Conservation (phyloP, 2,329 filamentous ascomycete genomes). For the Acarospora socialis region DNA sequence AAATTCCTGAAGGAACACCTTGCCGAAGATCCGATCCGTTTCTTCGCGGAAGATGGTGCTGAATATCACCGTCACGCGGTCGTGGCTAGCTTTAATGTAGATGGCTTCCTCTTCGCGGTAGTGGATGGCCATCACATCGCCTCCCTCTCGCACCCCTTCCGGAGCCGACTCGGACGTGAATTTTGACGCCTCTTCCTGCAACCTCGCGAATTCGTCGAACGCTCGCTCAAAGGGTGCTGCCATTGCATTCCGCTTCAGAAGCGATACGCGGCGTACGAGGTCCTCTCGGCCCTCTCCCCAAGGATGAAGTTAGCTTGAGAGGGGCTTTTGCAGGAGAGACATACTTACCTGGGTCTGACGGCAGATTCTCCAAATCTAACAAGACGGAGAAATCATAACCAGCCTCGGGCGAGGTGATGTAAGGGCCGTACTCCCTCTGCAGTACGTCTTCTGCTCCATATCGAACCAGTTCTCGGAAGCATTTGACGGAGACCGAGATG, state of each 20-base stretch:
- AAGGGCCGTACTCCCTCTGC: slow-evolving; percentile 84
- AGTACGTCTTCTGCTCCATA: slow-evolving; percentile 89
- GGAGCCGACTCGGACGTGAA: slow-evolving; percentile 91
- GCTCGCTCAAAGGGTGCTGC: slow-evolving; percentile 95
- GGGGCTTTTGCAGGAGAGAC: neutral
- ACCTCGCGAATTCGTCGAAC: slow-evolving; percentile 77
- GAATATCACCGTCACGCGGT: slow-evolving; percentile 97
- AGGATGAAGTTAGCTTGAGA: neutral
- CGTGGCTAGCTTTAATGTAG: slow-evolving; percentile 94
- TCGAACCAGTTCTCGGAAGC: slow-evolving; percentile 78
- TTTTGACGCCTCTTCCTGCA: slow-evolving; percentile 78
- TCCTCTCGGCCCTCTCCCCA: slow-evolving; percentile 66
- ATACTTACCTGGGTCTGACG: slow-evolving; percentile 54
- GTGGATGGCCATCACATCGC: slow-evolving; percentile 88
- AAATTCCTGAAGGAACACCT: slow-evolving; percentile 95
- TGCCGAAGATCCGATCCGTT: slow-evolving; percentile 92
- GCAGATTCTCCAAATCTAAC: slow-evolving; percentile 77
- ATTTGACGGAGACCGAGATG: slow-evolving; percentile 88
- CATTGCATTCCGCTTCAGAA: slow-evolving; percentile 97
- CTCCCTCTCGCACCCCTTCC: slow-evolving; percentile 76
- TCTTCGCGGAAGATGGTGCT: slow-evolving; percentile 96
- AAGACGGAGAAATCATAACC: slow-evolving; percentile 94
- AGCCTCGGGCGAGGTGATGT: slow-evolving; percentile 72
- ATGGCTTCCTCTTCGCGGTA: slow-evolving; percentile 98
- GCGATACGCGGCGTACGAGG: slow-evolving; percentile 69